A percentile compares a stretch with the other conserved stretches of the same genome.
Conservation (phyloP, 108 stramenopile genomes). For the Skeletonema marinoi region DNA sequence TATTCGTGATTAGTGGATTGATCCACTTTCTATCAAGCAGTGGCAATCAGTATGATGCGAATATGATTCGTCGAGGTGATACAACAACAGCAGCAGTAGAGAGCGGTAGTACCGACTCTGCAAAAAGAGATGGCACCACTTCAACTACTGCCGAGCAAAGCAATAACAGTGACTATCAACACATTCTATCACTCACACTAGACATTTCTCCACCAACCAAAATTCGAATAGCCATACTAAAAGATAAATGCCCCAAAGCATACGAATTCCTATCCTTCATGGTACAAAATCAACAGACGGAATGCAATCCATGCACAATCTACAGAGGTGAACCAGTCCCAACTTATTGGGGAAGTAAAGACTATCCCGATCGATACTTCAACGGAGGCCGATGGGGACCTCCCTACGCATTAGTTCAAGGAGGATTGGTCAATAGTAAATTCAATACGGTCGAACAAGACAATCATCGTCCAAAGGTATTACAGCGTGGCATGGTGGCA, state of each 20-base stretch:
- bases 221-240: slow-evolving; percentile 7
- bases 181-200: neutral
- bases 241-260: neutral
- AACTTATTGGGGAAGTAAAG: slow-evolving; percentile 23
- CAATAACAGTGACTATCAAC: neutral
- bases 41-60: neutral
- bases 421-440: slow-evolving; percentile 12
- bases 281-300: neutral
- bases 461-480: slow-evolving; percentile 7
- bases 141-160: neutral
- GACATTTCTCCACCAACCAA: neutral
- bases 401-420: slow-evolving; percentile 36
- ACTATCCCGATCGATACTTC: slow-evolving; percentile 35
- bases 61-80: neutral
- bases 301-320: slow-evolving; percentile 20
- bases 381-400: slow-evolving; percentile 37
- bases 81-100: neutral
- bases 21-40: neutral
- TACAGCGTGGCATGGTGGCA: slow-evolving; percentile 11
- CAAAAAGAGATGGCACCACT: neutral
- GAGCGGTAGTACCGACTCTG: neutral
- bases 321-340: slow-evolving; percentile 39
- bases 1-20: neutral
- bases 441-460: slow-evolving; percentile 4
- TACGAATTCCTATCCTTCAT: slow-evolving; percentile 7